Conservation (phyloP, 2,329 filamentous ascomycete species). For the Cercospora beticola region DNA sequence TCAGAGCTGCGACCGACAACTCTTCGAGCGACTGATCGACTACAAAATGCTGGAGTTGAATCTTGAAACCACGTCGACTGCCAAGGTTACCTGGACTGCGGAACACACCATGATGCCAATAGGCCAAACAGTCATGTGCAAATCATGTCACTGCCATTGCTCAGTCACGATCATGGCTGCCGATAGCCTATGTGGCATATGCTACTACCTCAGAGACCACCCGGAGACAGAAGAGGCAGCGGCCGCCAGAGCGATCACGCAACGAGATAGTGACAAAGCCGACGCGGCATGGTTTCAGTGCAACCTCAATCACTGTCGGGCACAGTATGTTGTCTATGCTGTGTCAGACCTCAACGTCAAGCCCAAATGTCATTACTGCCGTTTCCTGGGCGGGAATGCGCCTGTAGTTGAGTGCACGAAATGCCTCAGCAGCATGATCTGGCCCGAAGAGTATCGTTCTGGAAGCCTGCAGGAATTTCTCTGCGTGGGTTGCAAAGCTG, state of each 20-base stretch:
- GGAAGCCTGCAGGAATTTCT: neutral
- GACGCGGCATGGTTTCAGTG: slow-evolving; percentile 16
- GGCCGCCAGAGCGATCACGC: neutral
- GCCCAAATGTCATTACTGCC: slow-evolving; percentile 22
- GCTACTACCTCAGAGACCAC: slow-evolving; percentile 7
- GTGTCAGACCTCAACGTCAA: slow-evolving; percentile 16
- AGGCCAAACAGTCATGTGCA: slow-evolving; percentile 16
- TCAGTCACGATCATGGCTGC: slow-evolving; percentile 19
- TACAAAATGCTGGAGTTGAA: slow-evolving; percentile 23
- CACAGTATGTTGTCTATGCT: slow-evolving; percentile 17
- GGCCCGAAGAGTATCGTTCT: slow-evolving; percentile 19
- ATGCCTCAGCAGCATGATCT: slow-evolving; percentile 15
- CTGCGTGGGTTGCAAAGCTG: slow-evolving; percentile 14
- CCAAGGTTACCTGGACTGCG: slow-evolving; percentile 14
- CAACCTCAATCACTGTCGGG: slow-evolving; percentile 7
- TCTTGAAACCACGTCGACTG: slow-evolving; percentile 14
- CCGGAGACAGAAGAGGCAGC: neutral
- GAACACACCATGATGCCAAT: slow-evolving; percentile 12
- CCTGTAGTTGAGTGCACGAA: slow-evolving; percentile 14
- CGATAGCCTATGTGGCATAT: slow-evolving; percentile 14
- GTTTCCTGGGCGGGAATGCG: neutral
- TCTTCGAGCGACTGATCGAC: slow-evolving; percentile 20
- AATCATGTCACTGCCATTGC: slow-evolving; percentile 13
- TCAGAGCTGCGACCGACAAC: neutral
- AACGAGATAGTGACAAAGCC: neutral